A percentile compares a stretch with the other conserved stretches of the same genome.
Evolutionary conservation across 1,284 basidiomycete species (phyloP).

Genomic region (Marasmius sp.): DNA sequence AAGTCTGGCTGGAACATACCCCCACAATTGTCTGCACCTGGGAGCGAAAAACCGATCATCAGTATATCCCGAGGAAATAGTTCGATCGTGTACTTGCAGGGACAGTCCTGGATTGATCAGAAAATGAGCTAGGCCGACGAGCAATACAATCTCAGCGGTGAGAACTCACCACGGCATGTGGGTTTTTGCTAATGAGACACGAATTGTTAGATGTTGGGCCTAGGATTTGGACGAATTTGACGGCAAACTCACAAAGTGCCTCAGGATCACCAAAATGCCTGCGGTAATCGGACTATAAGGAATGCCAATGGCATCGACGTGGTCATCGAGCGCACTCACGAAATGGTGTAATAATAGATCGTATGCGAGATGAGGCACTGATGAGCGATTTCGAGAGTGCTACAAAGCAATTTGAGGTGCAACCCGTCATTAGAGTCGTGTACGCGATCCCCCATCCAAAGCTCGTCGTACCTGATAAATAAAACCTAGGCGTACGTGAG

Average conservation of each 20-base stretch:
- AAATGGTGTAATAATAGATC: conserved; percentile 6
- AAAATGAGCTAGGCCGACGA: no score
- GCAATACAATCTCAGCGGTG: no score
- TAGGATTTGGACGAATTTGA: no score
- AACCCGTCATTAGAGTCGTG: no score
- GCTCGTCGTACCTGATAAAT: not conserved
- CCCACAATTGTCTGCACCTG: conserved; percentile 4
- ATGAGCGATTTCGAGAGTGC: conserved; percentile 1
- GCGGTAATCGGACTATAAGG: not conserved
- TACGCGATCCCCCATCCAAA: no score
- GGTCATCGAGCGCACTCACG: not conserved
- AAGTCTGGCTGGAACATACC: not conserved
- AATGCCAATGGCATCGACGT: not conserved
- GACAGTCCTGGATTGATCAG: no score
- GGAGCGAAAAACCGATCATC: no score
- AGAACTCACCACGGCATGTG: not conserved
- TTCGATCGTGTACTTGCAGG: no score
- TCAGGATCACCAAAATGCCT: not conserved
- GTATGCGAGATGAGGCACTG: conserved; percentile 5
- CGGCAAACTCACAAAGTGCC: conserved; percentile 1
- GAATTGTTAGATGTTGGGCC: not conserved
- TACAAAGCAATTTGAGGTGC: not conserved
- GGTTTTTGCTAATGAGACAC: not conserved
- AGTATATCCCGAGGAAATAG: no score
- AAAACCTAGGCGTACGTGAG: not conserved